Evolutionary conservation across 2,329 filamentous ascomycete species (phyloP).

Genomic region (Fusarium metavorans): DNA sequence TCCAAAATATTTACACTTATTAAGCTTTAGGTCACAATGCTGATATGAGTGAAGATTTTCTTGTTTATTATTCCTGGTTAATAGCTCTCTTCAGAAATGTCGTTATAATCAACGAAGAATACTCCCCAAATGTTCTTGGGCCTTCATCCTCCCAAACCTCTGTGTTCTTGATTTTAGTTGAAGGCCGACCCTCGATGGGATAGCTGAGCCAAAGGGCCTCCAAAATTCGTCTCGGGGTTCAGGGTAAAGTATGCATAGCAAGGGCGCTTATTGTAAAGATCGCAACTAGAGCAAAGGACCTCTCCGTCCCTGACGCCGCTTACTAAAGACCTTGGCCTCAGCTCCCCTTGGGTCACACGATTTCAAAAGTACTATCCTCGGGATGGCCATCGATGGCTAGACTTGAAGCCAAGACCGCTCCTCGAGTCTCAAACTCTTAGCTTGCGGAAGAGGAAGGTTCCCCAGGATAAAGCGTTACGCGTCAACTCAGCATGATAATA

Average conservation of each 20-base stretch:
- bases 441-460: background rate
- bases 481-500: background rate
- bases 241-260: background rate
- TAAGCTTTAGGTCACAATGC: too few relatives aligned
- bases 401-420: background rate
- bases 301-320: background rate
- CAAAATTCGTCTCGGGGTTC: background rate
- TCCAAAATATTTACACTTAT: too few relatives aligned
- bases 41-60: background rate
- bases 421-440: background rate
- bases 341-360: background rate
- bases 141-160: background rate
- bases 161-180: too few relatives aligned
- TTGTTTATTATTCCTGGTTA: background rate
- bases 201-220: too few relatives aligned
- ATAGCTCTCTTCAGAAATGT: background rate
- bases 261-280: background rate
- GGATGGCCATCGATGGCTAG: background rate
- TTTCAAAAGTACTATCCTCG: background rate
- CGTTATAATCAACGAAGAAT: background rate
- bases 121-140: background rate
- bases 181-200: too few relatives aligned
- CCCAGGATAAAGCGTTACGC: background rate
- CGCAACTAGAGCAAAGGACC: background rate
- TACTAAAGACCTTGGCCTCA: background rate